phyloP scores from a whole-genome alignment of 257 asterid genomes.

The Ophiorrhiza pumila region DNA sequence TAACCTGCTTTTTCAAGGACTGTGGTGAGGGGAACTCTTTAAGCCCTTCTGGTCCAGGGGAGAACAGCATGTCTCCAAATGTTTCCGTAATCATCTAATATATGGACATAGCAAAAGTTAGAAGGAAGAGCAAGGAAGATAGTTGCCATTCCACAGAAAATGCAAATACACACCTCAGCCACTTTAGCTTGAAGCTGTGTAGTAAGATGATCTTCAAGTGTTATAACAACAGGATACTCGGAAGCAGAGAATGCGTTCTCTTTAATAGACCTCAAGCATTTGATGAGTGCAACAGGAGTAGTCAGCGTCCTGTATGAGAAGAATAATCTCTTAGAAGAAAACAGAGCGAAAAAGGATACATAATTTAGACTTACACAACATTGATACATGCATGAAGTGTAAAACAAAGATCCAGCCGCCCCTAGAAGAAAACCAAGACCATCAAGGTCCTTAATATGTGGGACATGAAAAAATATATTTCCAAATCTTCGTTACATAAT shows the following conservation, averaged over 20 bases:
- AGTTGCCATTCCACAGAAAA: conserved; percentile 9
- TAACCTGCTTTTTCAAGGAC: conserved; percentile 44
- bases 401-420: not conserved
- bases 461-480: not conserved
- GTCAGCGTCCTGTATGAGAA: conserved; percentile 59
- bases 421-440: not conserved
- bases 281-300: conserved; percentile 61
- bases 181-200: conserved; percentile 67
- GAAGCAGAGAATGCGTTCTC: conserved; percentile 64
- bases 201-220: conserved; percentile 80
- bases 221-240: conserved; percentile 68
- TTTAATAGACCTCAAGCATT: conserved; percentile 75
- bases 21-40: conserved; percentile 69
- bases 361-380: not conserved
- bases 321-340: conserved; percentile 7
- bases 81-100: conserved; percentile 72
- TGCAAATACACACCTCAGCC: conserved; percentile 50
- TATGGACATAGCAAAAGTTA: conserved; percentile 19
- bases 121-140: conserved; percentile 5
- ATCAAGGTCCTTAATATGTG: not conserved
- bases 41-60: conserved; percentile 44
- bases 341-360: not conserved
- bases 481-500: not conserved
- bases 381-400: not conserved
- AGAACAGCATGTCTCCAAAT: conserved; percentile 63